Evolutionary conservation across 1,139 yeast species (phyloP).

Genomic region (Entelexis sorbosivorans): DNA sequence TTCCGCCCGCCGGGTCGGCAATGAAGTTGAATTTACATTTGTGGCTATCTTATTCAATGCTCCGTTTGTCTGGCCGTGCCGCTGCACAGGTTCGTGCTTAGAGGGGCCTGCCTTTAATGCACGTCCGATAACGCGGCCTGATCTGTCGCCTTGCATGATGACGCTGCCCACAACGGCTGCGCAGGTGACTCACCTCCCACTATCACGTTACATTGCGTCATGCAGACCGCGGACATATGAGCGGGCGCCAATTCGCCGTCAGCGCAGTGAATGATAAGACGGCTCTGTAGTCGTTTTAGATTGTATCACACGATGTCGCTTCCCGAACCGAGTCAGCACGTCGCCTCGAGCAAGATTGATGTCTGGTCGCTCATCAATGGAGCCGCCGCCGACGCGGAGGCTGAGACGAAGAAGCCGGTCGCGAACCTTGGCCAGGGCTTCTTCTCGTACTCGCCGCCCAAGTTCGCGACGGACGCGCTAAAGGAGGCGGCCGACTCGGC

Average conservation of each 20-base stretch:
- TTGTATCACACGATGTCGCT: constrained; percentile 3
- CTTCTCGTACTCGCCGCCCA: constrained; percentile 89
- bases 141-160: too few species aligned
- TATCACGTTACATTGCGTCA: constrained; percentile 2
- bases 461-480: constrained; percentile 78
- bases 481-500: constrained; percentile 60
- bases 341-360: constrained; percentile 43
- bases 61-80: too few species aligned
- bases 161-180: neutral
- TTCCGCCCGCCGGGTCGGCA: too few species aligned
- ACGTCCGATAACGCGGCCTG: neutral
- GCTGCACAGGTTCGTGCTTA: too few species aligned
- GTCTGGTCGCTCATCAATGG: constrained; percentile 93
- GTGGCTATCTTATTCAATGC: too few species aligned
- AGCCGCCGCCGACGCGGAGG: constrained; percentile 74
- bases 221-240: neutral
- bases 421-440: constrained; percentile 93
- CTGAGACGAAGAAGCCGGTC: constrained; percentile 57
- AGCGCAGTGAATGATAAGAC: neutral
- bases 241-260: neutral
- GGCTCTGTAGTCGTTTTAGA: neutral
- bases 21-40: too few species aligned
- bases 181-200: neutral
- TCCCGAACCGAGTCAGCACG: constrained; percentile 25
- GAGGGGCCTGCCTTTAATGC: neutral